A percentile compares a stretch with the other conserved stretches of the same genome.
Conservation (phyloP, 106 monocot species). For the Dioscorea zingiberensis region DNA sequence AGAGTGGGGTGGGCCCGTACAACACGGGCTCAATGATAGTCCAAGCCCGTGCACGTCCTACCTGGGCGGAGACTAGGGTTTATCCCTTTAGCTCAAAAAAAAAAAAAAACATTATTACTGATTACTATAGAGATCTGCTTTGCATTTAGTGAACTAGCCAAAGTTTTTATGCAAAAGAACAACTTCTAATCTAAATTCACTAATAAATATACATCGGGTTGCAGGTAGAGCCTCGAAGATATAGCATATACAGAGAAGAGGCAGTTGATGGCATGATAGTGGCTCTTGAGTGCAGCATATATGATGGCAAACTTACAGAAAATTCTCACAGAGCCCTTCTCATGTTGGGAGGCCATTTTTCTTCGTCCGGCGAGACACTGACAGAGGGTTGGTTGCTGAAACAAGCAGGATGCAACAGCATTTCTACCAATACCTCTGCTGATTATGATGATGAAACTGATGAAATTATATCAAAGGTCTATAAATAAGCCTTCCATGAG, state of each 20-base stretch:
- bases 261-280: constrained; percentile 33
- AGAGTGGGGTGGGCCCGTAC: too few species aligned
- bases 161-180: too few species aligned
- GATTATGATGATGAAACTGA: constrained; percentile 17
- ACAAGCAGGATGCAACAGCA: constrained; percentile 31
- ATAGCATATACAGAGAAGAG: constrained; percentile 43
- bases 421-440: neutral
- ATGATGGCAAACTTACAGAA: constrained; percentile 15
- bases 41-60: too few species aligned
- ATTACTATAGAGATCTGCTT: too few species aligned
- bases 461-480: constrained; percentile 21
- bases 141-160: too few species aligned
- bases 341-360: constrained; percentile 37
- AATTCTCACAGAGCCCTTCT: constrained; percentile 38
- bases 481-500: neutral
- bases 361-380: constrained; percentile 28
- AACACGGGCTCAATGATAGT: too few species aligned
- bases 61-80: too few species aligned
- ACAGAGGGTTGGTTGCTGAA: constrained; percentile 29
- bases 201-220: neutral
- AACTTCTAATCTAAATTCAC: too few species aligned
- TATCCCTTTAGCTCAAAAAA: too few species aligned
- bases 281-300: constrained; percentile 30
- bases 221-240: constrained; percentile 23
- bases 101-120: too few species aligned